Percentiles rank a stretch among this genome's conserved stretches.
phyloP scores from a whole-genome alignment of 2,329 filamentous ascomycete genomes.

The Akanthomyces lecanii region DNA sequence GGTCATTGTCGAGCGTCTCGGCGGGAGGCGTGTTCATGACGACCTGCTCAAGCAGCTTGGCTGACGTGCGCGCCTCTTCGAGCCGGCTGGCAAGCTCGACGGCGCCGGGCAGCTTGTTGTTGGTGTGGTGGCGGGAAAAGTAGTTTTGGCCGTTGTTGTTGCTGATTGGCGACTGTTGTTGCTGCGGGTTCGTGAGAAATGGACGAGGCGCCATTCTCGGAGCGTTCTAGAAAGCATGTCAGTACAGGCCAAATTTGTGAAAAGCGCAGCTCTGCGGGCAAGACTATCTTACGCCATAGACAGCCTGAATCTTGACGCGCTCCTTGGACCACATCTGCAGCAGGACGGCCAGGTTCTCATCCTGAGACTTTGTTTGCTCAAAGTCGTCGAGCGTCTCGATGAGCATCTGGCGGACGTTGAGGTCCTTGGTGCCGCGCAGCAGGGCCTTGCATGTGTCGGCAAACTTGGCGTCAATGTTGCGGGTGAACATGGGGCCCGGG shows the following conservation, averaged over 20 bases:
- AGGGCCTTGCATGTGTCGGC: constrained; percentile 70
- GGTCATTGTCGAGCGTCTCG: constrained; percentile 77
- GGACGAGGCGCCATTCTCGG: constrained; percentile 7
- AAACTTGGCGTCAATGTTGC: constrained; percentile 83
- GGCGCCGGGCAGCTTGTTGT: constrained; percentile 56
- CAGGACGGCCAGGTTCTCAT: constrained; percentile 68
- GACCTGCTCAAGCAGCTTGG: constrained; percentile 87
- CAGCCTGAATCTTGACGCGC: constrained; percentile 60
- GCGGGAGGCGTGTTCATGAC: constrained; percentile 76
- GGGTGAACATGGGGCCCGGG: constrained; percentile 84
- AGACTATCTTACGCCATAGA: constrained; percentile 41
- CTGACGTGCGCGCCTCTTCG: constrained; percentile 85
- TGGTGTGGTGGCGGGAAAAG: constrained; percentile 49
- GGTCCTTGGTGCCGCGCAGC: constrained; percentile 65
- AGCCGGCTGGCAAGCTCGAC: constrained; percentile 77
- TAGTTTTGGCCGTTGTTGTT: constrained; percentile 48
- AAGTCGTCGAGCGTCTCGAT: constrained; percentile 82
- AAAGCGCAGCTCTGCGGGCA: no score
- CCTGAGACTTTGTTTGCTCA: constrained; percentile 65
- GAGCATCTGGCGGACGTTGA: constrained; percentile 76
- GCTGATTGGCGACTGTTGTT: constrained; percentile 13
- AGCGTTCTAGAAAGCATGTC: neutral
- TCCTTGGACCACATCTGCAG: constrained; percentile 88
- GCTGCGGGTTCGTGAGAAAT: neutral
- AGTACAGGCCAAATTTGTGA: neutral